phyloP scores from a whole-genome alignment of 2,329 filamentous ascomycete genomes.

The Alternaria brassicae region DNA sequence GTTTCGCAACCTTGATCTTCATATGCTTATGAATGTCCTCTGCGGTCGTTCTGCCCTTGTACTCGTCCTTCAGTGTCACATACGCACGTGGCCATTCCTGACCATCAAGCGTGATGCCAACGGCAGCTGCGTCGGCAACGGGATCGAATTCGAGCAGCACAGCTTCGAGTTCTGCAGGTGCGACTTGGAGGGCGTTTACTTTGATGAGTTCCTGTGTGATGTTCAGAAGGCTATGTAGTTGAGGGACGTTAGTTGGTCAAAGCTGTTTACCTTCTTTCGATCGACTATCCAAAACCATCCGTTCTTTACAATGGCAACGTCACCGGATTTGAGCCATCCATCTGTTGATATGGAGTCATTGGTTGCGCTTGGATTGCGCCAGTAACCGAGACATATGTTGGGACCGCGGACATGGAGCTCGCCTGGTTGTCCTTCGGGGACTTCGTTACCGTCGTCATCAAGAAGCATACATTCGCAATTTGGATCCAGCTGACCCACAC shows the following conservation, averaged over 20 bases:
- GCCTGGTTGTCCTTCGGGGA: constrained; percentile 47
- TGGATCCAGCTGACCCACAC: constrained; percentile 50
- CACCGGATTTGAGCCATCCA: constrained; percentile 51
- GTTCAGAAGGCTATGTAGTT: not conserved
- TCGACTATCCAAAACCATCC: constrained; percentile 50
- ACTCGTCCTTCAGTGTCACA: constrained; percentile 58
- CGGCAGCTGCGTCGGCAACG: constrained; percentile 63
- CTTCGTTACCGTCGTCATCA: constrained; percentile 54
- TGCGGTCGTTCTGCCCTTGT: constrained; percentile 44
- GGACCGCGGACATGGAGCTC: constrained; percentile 53
- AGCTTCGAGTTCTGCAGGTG: constrained; percentile 55
- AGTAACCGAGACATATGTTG: constrained; percentile 53
- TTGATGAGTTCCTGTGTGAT: constrained; percentile 50
- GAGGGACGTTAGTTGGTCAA: not conserved
- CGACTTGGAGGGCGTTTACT: constrained; percentile 51
- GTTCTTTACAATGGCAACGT: constrained; percentile 44
- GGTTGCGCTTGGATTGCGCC: constrained; percentile 51
- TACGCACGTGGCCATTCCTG: constrained; percentile 64
- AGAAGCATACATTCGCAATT: constrained; percentile 53
- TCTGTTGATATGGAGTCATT: constrained; percentile 48
- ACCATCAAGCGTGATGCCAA: constrained; percentile 60
- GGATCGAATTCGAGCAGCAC: constrained; percentile 60
- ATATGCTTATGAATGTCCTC: constrained; percentile 48
- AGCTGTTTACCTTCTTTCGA: constrained; percentile 39
- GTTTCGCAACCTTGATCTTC: constrained; percentile 58